Evolutionary conservation across 176 grass and related monocot genomes (phyloP), one percentile per base, ranked within the genome.

Genomic region (Tuctoria greenei): DNA sequence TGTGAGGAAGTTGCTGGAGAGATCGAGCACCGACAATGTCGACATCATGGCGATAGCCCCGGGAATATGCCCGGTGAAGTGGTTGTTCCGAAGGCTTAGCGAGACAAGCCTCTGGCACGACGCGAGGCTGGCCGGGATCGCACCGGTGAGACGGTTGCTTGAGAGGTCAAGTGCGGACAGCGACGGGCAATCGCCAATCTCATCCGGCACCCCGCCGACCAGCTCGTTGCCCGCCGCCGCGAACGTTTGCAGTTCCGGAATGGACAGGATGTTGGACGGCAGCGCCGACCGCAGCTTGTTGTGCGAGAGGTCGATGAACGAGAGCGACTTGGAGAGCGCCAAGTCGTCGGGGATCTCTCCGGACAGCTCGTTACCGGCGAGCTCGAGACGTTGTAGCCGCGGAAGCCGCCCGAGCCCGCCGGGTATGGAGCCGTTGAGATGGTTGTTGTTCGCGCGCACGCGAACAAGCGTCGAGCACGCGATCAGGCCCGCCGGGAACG

Each of bases 241-340:
- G 73, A 99, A 95, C 25, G 79, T 92, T 37, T 99, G 95, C 4
- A 99, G 89, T 49, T 76, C 82, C 6, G 85, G 76, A 16, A 99
- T 88, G 7, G 87, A 92, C 3, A 99, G 61, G 45, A 99, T 90
- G 60, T 55, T 99, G 7, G 91, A 80, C 34, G 95, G 95, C n/a
- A 99, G 80, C 68, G 74, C 81, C 36, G 82, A 84, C 45, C 54
- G 89, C 26, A 99, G 84, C 45, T 75, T 89, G 73, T 99, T 99
- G 80, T 95, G 95, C 17, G 91, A 99, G 7, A 99, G 27, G 57
- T 99, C 95, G 56, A 99, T 90, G 91, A 99, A 99, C 43, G 86
- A 92, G 52, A 99, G 88, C 50, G 95, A 95, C 43, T 65, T 86
- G 1, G 95, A 99, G 4, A 88, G 50, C 34, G 91, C 69, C 59